phyloP scores from a whole-genome alignment of 1,139 yeast species.

The Lodderomyces orthopsilosis region DNA sequence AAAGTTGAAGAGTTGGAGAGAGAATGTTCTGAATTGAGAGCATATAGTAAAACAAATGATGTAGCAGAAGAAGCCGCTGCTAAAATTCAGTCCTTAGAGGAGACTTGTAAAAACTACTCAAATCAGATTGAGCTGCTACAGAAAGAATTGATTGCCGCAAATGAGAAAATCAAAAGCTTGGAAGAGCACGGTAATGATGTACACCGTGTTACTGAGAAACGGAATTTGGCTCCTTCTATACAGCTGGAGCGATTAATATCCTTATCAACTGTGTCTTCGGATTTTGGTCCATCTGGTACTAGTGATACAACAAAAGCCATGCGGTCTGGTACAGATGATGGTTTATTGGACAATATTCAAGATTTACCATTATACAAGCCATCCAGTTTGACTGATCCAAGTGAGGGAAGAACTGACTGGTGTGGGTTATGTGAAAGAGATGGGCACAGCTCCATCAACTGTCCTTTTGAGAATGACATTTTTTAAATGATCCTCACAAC shows the following conservation, averaged over 20 bases:
- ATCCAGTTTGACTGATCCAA: slow-evolving; percentile 53
- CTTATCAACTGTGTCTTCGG: neutral
- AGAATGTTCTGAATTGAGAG: neutral
- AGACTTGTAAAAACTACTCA: neutral
- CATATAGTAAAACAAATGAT: neutral
- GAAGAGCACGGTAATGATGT: neutral
- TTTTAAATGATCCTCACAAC: slow-evolving; percentile 5
- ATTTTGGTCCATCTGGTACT: neutral
- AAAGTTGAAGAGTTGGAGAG: slow-evolving; percentile 1
- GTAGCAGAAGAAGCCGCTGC: neutral
- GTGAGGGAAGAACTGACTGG: slow-evolving; percentile 77
- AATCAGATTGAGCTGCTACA: neutral
- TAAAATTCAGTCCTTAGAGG: neutral
- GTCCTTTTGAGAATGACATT: slow-evolving; percentile 76
- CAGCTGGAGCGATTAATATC: neutral
- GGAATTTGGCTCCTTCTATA: neutral
- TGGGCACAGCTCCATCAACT: slow-evolving; percentile 83
- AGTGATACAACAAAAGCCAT: neutral
- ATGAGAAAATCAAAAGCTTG: slow-evolving; percentile 1
- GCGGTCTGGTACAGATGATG: neutral
- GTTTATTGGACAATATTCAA: neutral
- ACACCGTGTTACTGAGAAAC: neutral
- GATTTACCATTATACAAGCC: slow-evolving; percentile 55
- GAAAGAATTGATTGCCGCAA: neutral
- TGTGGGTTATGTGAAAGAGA: slow-evolving; percentile 89